phyloP scores from a whole-genome alignment of 352 stramenopile genomes.

The Phytophthora chlamydospora region DNA sequence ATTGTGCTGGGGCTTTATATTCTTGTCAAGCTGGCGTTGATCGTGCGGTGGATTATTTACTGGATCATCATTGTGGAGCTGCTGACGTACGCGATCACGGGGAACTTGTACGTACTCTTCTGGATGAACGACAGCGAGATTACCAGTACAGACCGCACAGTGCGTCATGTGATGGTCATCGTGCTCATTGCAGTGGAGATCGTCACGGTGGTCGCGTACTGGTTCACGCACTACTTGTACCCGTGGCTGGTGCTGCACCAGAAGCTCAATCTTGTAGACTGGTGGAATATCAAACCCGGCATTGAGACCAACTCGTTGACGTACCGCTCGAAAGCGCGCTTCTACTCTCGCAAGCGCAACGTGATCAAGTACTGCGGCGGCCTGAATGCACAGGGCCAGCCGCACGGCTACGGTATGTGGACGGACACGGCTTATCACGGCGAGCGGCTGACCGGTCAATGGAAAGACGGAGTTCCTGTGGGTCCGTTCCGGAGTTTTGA shows the following conservation, averaged over 20 bases:
- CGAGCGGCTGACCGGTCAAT: conserved; percentile 73
- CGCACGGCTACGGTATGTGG: conserved; percentile 77
- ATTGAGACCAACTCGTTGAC: conserved; percentile 55
- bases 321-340: conserved; percentile 52
- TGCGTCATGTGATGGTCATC: conserved; percentile 36
- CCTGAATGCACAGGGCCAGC: conserved; percentile 55
- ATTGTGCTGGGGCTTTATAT: conserved; percentile 63
- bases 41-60: conserved; percentile 88
- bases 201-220: conserved; percentile 56
- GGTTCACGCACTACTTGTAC: conserved; percentile 72
- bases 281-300: conserved; percentile 56
- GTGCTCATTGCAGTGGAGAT: conserved; percentile 48
- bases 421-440: conserved; percentile 75
- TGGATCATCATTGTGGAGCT: conserved; percentile 76
- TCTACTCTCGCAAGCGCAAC: conserved; percentile 52
- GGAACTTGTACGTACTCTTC: conserved; percentile 56
- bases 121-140: conserved; percentile 43
- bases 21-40: conserved; percentile 68
- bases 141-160: conserved; percentile 35
- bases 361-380: conserved; percentile 72
- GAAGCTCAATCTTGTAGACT: conserved; percentile 49
- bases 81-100: conserved; percentile 56
- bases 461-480: conserved; percentile 70
- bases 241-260: conserved; percentile 58
- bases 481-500: conserved; percentile 80